phyloP scores from a whole-genome alignment of 352 stramenopile genomes.

The Pythium sukuiense region DNA sequence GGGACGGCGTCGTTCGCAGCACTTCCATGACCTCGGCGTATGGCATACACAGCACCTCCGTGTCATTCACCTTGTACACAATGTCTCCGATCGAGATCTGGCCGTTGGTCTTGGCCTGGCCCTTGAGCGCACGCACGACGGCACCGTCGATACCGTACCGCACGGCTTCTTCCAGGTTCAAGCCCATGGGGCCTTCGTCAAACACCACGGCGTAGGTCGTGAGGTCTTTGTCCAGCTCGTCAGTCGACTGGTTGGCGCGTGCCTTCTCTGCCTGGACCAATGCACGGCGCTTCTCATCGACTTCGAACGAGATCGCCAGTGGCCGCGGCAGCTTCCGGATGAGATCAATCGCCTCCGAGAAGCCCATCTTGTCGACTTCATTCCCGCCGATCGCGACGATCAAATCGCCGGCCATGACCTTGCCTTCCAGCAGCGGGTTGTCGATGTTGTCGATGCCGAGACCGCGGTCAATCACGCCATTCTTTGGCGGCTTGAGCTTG shows the following conservation, averaged over 20 bases:
- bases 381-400: conserved; percentile 84
- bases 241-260: conserved; percentile 68
- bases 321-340: conserved; percentile 82
- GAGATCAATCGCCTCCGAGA: conserved; percentile 80
- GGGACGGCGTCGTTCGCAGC: conserved; percentile 58
- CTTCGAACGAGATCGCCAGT: conserved; percentile 81
- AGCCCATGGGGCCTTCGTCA: conserved; percentile 78
- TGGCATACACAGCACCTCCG: conserved; percentile 80
- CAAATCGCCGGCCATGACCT: conserved; percentile 76
- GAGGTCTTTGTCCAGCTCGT: conserved; percentile 69
- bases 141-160: conserved; percentile 83
- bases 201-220: conserved; percentile 87
- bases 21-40: conserved; percentile 86
- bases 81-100: conserved; percentile 86
- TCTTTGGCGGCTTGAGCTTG: conserved; percentile 83
- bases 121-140: conserved; percentile 78
- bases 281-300: conserved; percentile 62
- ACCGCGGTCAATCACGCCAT: conserved; percentile 81
- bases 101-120: conserved; percentile 79
- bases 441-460: conserved; percentile 87
- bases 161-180: conserved; percentile 84
- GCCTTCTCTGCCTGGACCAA: conserved; percentile 59
- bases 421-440: conserved; percentile 81
- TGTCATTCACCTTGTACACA: conserved; percentile 87
- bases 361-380: conserved; percentile 76